Evolutionary conservation across 495 filamentous ascomycete species (phyloP).

Genomic region (Tricharina praecox): DNA sequence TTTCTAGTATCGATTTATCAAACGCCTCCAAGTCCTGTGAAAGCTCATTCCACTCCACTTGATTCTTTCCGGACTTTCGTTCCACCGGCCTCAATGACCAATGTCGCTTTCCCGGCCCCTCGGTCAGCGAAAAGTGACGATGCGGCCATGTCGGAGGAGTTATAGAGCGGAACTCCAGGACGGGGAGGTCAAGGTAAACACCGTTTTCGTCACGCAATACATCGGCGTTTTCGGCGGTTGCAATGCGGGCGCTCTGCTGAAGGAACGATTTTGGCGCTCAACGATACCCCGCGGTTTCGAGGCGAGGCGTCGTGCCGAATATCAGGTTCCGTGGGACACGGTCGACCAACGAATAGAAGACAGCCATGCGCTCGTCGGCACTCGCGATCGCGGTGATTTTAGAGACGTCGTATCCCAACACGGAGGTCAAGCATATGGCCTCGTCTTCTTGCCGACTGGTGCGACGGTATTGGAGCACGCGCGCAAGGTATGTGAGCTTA

Average conservation of each 20-base stretch:
- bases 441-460: constrained; percentile 7
- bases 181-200: background rate
- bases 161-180: too few relatives aligned
- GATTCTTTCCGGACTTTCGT: background rate
- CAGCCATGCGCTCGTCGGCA: constrained; percentile 2
- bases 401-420: constrained; percentile 5
- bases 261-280: constrained; percentile 10
- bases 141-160: too few relatives aligned
- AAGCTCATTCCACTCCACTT: background rate
- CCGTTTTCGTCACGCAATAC: background rate
- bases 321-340: constrained; percentile 3
- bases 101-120: background rate
- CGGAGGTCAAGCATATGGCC: constrained; percentile 11
- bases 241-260: too few relatives aligned
- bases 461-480: constrained; percentile 7
- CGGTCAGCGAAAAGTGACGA: too few relatives aligned
- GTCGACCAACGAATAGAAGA: constrained; percentile 3
- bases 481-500: background rate
- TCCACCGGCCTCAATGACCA: background rate
- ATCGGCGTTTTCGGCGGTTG: too few relatives aligned
- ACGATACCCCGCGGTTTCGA: constrained; percentile 6
- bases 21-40: background rate
- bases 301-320: background rate
- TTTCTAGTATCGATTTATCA: background rate
- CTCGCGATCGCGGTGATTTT: background rate